Evolutionary conservation across 129 eudicot genomes (phyloP), one percentile per base, ranked within the genome.

Genomic region (Tanacetum coccineum): DNA sequence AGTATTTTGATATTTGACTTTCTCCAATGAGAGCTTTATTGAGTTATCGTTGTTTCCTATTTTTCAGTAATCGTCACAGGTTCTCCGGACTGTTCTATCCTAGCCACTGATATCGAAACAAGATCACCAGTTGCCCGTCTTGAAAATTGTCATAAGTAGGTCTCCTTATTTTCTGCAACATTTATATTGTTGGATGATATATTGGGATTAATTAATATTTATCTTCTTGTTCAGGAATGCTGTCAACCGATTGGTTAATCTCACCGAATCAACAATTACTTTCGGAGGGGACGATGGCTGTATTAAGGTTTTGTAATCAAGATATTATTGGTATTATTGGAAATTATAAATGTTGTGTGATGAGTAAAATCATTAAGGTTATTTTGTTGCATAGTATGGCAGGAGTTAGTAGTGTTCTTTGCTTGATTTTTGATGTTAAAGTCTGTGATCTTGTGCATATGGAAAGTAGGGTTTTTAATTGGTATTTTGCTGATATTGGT

Each of bases 211-310:
- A n/a, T n/a, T 32, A 25, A 11, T 19, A 30, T 22, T 67, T 64
- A 28, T 74, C 4, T 74, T 63, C 11, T 67, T 51, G 7, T 80
- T 77, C 79, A 91, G 97, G 80, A 91, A 81, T 74, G 85, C 96
- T 75, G 82, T 92, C 5, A 92, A 92, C 72, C 81, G 96, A 13
- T 74, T 92, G 64, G 81, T 92, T 28, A 92, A 92, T 74, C 78
- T 92, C 60, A 92, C 98, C n/a, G 96, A 92, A 59, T 72, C 96
- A 59, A 92, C 96, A 15, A 64, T 92, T 76, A 96, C 98, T 40
- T 92, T 96, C 49, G 98, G 96, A 39, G 98, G 91, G 65, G 98
- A 92, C 14, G 91, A 80, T 39, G 98, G 98, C 40, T 88, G 96
- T 45, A 73, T 86, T 47, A 92, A 92, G 98, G 96, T 92, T 68